Conservation (phyloP, 139 green algal genomes). For the Tetraselmis striata region DNA sequence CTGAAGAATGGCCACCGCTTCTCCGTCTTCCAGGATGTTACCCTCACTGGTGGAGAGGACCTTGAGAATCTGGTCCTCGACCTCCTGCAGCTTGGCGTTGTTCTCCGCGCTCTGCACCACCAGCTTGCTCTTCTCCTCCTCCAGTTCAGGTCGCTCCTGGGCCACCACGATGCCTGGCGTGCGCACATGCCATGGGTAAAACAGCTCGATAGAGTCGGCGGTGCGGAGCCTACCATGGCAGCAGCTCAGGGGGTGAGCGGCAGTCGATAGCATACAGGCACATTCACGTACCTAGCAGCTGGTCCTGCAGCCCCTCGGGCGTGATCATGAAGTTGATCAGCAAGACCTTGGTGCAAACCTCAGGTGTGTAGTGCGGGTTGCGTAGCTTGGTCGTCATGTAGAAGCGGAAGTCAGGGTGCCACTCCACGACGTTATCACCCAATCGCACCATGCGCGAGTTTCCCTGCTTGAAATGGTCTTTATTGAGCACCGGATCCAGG, state of each 20-base stretch:
- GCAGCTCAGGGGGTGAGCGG: constrained; percentile 24
- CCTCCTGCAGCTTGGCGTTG: constrained; percentile 56
- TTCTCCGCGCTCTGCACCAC: constrained; percentile 47
- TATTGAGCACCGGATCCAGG: constrained; percentile 41
- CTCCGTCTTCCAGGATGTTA: constrained; percentile 43
- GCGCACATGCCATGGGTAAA: constrained; percentile 46
- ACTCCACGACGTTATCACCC: constrained; percentile 33
- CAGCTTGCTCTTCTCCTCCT: constrained; percentile 51
- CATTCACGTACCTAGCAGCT: constrained; percentile 76
- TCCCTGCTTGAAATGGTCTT: constrained; percentile 40
- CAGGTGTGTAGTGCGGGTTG: constrained; percentile 43
- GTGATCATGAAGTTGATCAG: constrained; percentile 84
- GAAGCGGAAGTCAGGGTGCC: constrained; percentile 33
- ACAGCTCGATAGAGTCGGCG: no score
- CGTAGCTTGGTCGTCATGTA: constrained; percentile 60
- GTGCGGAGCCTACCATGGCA: constrained; percentile 33
- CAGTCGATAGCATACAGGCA: no score
- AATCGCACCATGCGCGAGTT: constrained; percentile 29
- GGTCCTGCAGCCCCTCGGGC: constrained; percentile 67
- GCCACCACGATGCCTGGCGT: constrained; percentile 62
- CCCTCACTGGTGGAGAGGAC: constrained; percentile 31
- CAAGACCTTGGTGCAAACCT: constrained; percentile 70
- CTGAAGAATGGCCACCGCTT: constrained; percentile 44
- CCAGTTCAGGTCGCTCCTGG: constrained; percentile 59
- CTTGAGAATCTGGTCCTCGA: constrained; percentile 49